Percentiles rank a stretch among this genome's conserved stretches.
These are phyloP conservation scores for Tolypocladium guangdongense DNA, from an alignment of 2,329 filamentous ascomycete genomes.

Conservation along the genomic window DNA sequence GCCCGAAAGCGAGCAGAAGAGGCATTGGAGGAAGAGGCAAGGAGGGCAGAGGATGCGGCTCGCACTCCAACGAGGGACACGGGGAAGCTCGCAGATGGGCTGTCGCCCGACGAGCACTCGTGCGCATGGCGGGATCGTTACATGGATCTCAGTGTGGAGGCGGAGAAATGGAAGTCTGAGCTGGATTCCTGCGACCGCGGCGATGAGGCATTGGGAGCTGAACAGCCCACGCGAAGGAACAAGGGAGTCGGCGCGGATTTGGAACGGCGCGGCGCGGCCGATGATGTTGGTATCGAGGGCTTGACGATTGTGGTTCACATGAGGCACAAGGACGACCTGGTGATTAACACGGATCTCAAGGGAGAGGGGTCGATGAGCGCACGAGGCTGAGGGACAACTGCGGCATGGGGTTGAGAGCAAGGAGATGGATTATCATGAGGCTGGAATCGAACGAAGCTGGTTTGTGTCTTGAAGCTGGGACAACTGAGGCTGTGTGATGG, in stretches of 20 bases:
- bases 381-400: background rate
- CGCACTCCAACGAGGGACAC: background rate
- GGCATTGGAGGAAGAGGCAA: constrained; percentile 4
- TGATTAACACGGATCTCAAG: constrained; percentile 37
- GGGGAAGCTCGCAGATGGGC: background rate
- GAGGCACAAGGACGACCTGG: constrained; percentile 36
- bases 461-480: background rate
- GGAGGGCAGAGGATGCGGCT: background rate
- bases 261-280: constrained; percentile 11
- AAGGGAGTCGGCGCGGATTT: constrained; percentile 9
- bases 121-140: constrained; percentile 33
- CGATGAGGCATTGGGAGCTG: constrained; percentile 6
- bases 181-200: constrained; percentile 12
- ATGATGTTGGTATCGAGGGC: constrained; percentile 33
- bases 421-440: background rate
- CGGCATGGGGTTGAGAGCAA: background rate
- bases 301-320: constrained; percentile 41
- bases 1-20: constrained; percentile 12
- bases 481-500: background rate
- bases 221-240: constrained; percentile 6
- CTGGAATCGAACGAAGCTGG: background rate
- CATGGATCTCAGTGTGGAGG: constrained; percentile 27
- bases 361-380: background rate
- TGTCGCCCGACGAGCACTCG: constrained; percentile 15
- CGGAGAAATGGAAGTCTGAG: constrained; percentile 29